Evolutionary conservation across 164 flowering plant species (phyloP).

Genomic region (Magnolia sinica): DNA sequence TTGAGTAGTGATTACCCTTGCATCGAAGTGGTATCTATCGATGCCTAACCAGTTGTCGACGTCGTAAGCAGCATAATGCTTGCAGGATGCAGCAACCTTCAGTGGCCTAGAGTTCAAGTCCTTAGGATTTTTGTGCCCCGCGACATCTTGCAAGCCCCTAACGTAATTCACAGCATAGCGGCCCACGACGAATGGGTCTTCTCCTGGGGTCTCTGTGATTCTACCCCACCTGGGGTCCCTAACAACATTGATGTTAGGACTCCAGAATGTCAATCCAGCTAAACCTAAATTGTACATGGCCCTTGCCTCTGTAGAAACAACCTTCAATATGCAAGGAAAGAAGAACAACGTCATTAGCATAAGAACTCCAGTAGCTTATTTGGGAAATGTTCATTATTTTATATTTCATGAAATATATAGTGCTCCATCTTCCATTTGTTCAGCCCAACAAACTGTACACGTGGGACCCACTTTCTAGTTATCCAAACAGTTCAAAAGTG

Average conservation of each 20-base stretch:
- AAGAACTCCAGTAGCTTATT: no score
- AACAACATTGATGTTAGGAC: constrained; percentile 75
- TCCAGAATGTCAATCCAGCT: constrained; percentile 81
- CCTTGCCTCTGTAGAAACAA: constrained; percentile 78
- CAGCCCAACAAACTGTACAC: no score
- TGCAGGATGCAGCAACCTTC: constrained; percentile 81
- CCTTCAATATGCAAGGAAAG: constrained; percentile 13
- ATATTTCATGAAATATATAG: no score
- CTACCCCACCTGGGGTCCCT: constrained; percentile 89
- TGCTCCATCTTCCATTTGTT: no score
- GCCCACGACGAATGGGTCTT: constrained; percentile 58
- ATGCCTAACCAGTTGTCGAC: constrained; percentile 67
- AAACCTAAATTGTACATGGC: constrained; percentile 81
- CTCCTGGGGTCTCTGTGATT: constrained; percentile 80
- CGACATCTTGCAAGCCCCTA: constrained; percentile 56
- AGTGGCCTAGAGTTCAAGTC: constrained; percentile 27
- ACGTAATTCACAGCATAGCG: constrained; percentile 62
- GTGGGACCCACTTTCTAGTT: no score
- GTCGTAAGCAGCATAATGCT: constrained; percentile 84
- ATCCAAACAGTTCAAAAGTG: no score
- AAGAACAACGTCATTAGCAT: no score
- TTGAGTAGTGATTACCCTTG: constrained; percentile 36
- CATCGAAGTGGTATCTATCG: constrained; percentile 72
- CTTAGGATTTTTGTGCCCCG: constrained; percentile 7
- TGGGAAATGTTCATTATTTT: no score